A percentile compares a stretch with the other conserved stretches of the same genome.
These are phyloP conservation scores for Theobroma cacao DNA, from an alignment of 345 rosid genomes.

Conservation along the genomic window DNA sequence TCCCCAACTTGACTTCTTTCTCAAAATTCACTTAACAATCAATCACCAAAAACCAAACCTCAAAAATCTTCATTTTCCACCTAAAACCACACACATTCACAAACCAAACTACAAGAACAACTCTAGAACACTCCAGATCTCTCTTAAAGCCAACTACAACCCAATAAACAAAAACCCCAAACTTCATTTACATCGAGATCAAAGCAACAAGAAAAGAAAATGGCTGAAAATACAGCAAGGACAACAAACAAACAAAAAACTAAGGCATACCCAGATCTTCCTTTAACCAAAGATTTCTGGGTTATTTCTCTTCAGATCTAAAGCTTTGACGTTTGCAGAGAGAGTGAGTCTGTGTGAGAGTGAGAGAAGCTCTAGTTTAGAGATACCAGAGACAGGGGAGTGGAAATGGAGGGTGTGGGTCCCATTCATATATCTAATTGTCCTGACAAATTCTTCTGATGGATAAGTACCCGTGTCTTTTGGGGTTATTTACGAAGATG, in stretches of 20 bases:
- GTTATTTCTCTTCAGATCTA: constrained; percentile 6
- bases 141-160: neutral
- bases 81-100: constrained; percentile 2
- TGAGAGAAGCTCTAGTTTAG: constrained; percentile 10
- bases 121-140: neutral
- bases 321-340: constrained; percentile 7
- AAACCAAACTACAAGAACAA: neutral
- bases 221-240: neutral
- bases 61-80: neutral
- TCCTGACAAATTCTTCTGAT: neutral
- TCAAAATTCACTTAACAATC: constrained; percentile 1
- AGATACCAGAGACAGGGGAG: neutral
- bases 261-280: constrained; percentile 12
- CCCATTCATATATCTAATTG: neutral
- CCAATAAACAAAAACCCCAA: neutral
- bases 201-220: neutral
- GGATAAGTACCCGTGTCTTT: neutral
- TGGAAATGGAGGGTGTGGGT: constrained; percentile 1
- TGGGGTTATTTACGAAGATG: neutral
- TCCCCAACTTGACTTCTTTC: neutral
- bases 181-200: neutral
- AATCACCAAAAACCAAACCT: constrained; percentile 1
- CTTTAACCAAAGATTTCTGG: constrained; percentile 1
- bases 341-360: constrained; percentile 8
- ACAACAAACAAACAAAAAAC: neutral